phyloP scores from a whole-genome alignment of 164 flowering plant species.

The Vitis amurensis region DNA sequence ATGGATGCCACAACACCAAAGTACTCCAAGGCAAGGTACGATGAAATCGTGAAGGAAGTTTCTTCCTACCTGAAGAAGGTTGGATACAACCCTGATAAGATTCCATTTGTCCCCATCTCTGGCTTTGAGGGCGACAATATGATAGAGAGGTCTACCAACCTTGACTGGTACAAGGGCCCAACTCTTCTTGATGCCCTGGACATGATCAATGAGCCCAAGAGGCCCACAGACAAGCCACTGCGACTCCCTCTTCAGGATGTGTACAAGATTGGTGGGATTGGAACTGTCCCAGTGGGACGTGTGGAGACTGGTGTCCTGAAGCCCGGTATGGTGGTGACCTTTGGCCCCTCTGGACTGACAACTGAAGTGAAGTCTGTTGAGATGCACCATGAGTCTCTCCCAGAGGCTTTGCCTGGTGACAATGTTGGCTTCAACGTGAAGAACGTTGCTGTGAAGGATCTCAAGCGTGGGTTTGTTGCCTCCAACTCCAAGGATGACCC shows the following conservation, averaged over 20 bases:
- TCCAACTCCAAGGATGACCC: constrained; percentile 77
- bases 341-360: constrained; percentile 64
- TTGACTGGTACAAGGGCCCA: constrained; percentile 84
- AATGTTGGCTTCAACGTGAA: constrained; percentile 70
- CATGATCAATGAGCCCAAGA: constrained; percentile 55
- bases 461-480: constrained; percentile 68
- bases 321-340: constrained; percentile 76
- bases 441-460: constrained; percentile 74
- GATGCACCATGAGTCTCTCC: constrained; percentile 72
- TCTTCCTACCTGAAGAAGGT: constrained; percentile 48
- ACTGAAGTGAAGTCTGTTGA: constrained; percentile 78
- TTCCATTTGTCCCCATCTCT: constrained; percentile 43
- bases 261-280: constrained; percentile 75
- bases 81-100: constrained; percentile 48
- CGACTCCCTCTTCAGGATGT: constrained; percentile 77
- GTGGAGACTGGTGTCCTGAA: constrained; percentile 65
- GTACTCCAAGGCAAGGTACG: constrained; percentile 69
- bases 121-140: constrained; percentile 51
- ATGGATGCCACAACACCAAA: constrained; percentile 80
- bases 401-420: constrained; percentile 68
- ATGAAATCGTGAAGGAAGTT: constrained; percentile 56
- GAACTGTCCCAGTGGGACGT: constrained; percentile 72
- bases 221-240: constrained; percentile 78
- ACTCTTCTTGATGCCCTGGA: constrained; percentile 74
- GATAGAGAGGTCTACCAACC: constrained; percentile 55